phyloP scores from a whole-genome alignment of 202 grass and related monocot species.

The Carex sylvatica region DNA sequence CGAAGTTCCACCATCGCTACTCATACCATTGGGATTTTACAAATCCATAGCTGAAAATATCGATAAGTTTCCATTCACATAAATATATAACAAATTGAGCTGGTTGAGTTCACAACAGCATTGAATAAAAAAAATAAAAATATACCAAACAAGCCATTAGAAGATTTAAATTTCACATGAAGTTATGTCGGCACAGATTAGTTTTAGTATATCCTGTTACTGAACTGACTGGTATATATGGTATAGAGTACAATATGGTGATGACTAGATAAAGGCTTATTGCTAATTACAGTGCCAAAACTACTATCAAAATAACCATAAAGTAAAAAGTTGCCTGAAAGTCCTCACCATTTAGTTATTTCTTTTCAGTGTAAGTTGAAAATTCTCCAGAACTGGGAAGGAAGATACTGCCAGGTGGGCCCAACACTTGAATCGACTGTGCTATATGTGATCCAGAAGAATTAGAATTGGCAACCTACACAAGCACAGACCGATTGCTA shows the following conservation, averaged over 20 bases:
- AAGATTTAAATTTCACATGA: background rate
- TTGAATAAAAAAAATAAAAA: background rate
- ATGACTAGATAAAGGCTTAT: background rate
- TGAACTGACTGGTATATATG: background rate
- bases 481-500: conserved; percentile 12
- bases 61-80: background rate
- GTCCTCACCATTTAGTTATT: conserved; percentile 19
- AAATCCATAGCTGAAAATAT: background rate
- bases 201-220: background rate
- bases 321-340: background rate
- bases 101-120: background rate
- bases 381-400: conserved; percentile 33
- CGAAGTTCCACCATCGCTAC: background rate
- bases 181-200: background rate
- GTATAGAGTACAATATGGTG: background rate
- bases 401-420: conserved; percentile 34
- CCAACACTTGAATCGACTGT: conserved; percentile 29
- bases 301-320: background rate
- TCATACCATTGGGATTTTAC: background rate
- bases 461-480: conserved; percentile 51
- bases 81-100: background rate
- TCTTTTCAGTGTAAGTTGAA: conserved; percentile 14
- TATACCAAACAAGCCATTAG: background rate
- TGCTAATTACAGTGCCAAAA: background rate
- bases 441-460: conserved; percentile 43